phyloP scores from a whole-genome alignment of 1,284 basidiomycete species.

The Afroboletus lepidellus region DNA sequence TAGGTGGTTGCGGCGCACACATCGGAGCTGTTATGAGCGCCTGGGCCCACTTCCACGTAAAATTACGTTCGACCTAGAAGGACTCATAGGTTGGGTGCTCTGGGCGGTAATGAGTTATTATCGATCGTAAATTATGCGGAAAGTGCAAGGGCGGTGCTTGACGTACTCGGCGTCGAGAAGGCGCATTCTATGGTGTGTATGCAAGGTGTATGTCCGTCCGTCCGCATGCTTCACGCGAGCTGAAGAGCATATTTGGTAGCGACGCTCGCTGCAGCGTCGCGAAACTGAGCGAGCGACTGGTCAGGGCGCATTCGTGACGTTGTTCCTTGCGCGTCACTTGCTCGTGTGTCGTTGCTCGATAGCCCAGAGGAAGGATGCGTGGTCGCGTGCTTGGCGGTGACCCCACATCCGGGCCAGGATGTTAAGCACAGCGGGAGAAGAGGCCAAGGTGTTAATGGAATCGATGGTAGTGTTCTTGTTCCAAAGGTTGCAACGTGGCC shows the following conservation, averaged over 20 bases:
- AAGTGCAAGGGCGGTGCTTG: slow-evolving; percentile 14
- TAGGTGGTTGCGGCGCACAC: slow-evolving; percentile 6
- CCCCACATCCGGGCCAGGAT: too few species aligned
- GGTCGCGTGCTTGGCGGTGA: not conserved
- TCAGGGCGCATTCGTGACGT: not conserved
- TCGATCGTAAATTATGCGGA: slow-evolving; percentile 14
- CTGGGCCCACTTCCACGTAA: slow-evolving; percentile 12
- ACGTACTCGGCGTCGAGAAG: slow-evolving; percentile 9
- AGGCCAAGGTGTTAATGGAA: too few species aligned
- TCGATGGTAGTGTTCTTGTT: too few species aligned
- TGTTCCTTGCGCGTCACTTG: slow-evolving; percentile 6
- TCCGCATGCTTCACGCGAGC: not conserved
- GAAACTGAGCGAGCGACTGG: slow-evolving; percentile 2
- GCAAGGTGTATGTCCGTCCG: not conserved
- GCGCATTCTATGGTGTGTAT: slow-evolving; percentile 7
- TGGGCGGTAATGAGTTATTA: slow-evolving; percentile 15
- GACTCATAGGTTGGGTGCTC: slow-evolving; percentile 8
- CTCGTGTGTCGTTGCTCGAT: slow-evolving; percentile 2
- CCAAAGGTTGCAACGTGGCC: too few species aligned
- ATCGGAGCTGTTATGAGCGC: slow-evolving; percentile 7
- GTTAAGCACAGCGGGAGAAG: too few species aligned
- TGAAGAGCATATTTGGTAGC: slow-evolving; percentile 2
- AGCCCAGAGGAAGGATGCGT: not conserved
- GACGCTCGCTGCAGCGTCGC: slow-evolving; percentile 4
- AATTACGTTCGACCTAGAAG: slow-evolving; percentile 15